Conservation (phyloP, 192 early-diverging fungal genomes). For the Dissophora ornata region DNA sequence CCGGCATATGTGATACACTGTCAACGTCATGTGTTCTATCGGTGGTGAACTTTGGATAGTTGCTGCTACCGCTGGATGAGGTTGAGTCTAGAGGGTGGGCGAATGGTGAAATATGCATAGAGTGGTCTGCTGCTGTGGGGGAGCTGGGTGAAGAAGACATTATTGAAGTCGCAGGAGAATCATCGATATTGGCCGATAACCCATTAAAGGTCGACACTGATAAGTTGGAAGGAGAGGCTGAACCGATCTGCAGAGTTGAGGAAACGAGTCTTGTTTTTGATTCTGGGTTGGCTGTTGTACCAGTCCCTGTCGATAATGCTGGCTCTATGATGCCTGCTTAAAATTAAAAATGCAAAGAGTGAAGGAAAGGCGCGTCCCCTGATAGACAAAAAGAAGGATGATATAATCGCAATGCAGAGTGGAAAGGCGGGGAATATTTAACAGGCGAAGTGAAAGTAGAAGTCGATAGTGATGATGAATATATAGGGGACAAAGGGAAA, state of each 20-base stretch:
- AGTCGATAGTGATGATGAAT: not conserved
- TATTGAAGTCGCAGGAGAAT: conserved; percentile 15
- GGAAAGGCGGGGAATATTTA: not conserved
- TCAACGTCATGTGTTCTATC: not conserved
- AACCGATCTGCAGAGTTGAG: not conserved
- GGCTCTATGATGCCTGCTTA: not conserved
- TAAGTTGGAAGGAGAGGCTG: not conserved
- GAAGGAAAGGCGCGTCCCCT: not conserved
- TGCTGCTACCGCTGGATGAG: not conserved
- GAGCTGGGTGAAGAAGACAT: conserved; percentile 11
- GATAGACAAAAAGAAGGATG: not conserved
- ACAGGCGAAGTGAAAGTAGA: no score
- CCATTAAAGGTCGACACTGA: not conserved
- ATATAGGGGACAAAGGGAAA: no score
- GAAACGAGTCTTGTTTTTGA: not conserved
- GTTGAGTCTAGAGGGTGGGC: conserved; percentile 18
- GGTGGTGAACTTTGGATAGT: not conserved
- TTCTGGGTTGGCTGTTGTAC: not conserved
- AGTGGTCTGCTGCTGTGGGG: not conserved
- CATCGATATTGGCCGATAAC: conserved; percentile 13
- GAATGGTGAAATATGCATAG: conserved; percentile 9
- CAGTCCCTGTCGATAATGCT: not conserved
- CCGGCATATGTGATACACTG: not conserved
- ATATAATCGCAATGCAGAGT: not conserved
- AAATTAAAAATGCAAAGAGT: not conserved